These are phyloP conservation scores for Lentinula detonsa DNA, from an alignment of 768 basidiomycete species.

Conservation along the genomic window DNA sequence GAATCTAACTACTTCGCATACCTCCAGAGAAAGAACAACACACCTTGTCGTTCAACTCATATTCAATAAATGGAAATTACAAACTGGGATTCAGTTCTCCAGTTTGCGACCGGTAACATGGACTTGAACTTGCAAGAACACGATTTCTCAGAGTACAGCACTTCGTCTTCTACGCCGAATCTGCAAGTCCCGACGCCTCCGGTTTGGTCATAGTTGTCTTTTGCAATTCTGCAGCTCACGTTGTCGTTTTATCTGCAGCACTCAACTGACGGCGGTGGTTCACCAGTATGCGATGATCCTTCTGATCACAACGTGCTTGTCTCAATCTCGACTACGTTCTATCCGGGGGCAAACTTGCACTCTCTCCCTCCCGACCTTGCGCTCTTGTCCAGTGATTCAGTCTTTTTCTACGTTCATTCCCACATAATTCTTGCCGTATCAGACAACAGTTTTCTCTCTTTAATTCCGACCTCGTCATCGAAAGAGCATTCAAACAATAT, in stretches of 20 bases:
- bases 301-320: conserved; percentile 39
- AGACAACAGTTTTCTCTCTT: conserved; percentile 54
- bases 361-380: conserved; percentile 55
- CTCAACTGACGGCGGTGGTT: conserved; percentile 36
- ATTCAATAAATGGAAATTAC: conserved; percentile 29
- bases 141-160: conserved; percentile 9
- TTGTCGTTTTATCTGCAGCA: conserved; percentile 22
- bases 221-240: background rate
- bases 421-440: conserved; percentile 54
- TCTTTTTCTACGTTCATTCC: conserved; percentile 80
- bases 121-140: conserved; percentile 15
- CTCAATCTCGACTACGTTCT: conserved; percentile 81
- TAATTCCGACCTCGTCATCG: conserved; percentile 40
- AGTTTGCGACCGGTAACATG: conserved; percentile 46
- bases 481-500: conserved; percentile 38
- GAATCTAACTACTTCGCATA: background rate
- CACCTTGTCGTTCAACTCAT: background rate
- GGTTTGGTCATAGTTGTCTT: conserved; percentile 27
- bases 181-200: conserved; percentile 62
- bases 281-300: conserved; percentile 32
- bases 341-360: conserved; percentile 48
- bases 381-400: conserved; percentile 65
- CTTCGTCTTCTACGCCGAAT: background rate
- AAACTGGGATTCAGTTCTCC: conserved; percentile 60
- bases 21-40: background rate